phyloP scores from a whole-genome alignment of 2,329 filamentous ascomycete species.

The Botryotinia narcissicola region DNA sequence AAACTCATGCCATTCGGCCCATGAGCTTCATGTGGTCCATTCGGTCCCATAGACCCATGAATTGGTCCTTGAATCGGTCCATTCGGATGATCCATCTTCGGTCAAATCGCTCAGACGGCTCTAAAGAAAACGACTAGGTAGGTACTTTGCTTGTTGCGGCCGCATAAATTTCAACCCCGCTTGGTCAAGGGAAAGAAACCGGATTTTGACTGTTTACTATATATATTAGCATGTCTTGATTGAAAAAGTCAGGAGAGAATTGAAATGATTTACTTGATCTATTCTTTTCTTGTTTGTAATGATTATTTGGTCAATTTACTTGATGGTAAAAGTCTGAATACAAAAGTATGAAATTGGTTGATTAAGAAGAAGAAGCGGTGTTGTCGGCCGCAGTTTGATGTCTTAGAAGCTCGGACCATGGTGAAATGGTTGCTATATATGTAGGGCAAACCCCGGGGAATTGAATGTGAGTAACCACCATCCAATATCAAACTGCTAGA shows the following conservation, averaged over 20 bases:
- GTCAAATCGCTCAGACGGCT: neutral
- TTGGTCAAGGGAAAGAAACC: neutral
- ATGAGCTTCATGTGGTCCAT: neutral
- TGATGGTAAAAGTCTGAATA: neutral
- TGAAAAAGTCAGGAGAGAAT: neutral
- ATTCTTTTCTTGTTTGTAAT: neutral
- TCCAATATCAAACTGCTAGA: neutral
- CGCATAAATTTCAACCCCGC: constrained; percentile 7
- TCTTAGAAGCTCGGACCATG: neutral
- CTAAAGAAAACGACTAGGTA: neutral
- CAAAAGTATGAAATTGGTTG: neutral
- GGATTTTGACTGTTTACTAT: neutral
- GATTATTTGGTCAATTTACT: neutral
- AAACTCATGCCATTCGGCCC: constrained; percentile 1
- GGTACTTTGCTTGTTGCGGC: constrained; percentile 11
- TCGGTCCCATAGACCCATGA: neutral
- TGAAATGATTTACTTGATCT: neutral
- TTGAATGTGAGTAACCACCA: neutral
- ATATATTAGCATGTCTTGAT: constrained; percentile 5
- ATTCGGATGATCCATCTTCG: constrained; percentile 14
- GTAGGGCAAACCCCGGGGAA: neutral
- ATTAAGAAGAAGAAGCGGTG: constrained; percentile 11
- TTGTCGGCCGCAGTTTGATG: constrained; percentile 14
- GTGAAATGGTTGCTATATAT: no score
- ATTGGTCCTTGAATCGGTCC: neutral